Base-by-base conservation (phyloP, 345 rosid species). In the Hibiscus syriacus region DNA sequence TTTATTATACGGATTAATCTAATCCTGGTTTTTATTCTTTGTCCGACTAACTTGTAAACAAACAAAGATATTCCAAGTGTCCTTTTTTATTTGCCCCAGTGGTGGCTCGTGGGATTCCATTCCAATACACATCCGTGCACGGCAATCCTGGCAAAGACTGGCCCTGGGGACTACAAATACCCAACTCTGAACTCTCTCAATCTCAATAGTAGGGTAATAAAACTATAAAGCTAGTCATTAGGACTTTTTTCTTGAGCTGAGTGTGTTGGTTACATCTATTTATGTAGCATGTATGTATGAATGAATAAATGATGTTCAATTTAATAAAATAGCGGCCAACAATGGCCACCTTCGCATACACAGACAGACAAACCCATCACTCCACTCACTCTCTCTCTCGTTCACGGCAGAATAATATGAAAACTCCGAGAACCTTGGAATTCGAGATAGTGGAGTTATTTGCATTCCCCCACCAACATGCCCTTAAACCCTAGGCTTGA, bases 381-480 rank as follows among this genome's bases (percentile, higher is more conserved):
- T 36, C 11, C 73, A 39, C 76, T 71, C 63, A 11, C n/a, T 41
- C 12, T 74, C 23, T 59, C 55, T 23, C 63, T 69, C 36, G 46
- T 66, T 74, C 76, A 63, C 55, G 69, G 71, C 23, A 19, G 71
- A 73, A 77, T 75, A 77, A 68, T 76, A 69, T 74, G 86, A 80
- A 74, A 79, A 78, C 74, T 76, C 84, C 86, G 64, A 80, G 83
- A 52, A 77, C 86, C 85, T 85, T 32, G 93, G 80, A 71, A 80
- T 57, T 71, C 88, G 90, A 67, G 90, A 78, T 72, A 81, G 89
- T 87, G 87, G 89, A 78, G 76, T 74, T 77, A 29, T 73, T 81
- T 82, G 74, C 78, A 60, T 73, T 75, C 68, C 68, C 85, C 86
- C 82, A 82, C 86, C 74, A 82, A 79, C 89, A 77, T 79, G n/a